phyloP scores from a whole-genome alignment of 768 basidiomycete genomes.

The Artomyces pyxidatus region DNA sequence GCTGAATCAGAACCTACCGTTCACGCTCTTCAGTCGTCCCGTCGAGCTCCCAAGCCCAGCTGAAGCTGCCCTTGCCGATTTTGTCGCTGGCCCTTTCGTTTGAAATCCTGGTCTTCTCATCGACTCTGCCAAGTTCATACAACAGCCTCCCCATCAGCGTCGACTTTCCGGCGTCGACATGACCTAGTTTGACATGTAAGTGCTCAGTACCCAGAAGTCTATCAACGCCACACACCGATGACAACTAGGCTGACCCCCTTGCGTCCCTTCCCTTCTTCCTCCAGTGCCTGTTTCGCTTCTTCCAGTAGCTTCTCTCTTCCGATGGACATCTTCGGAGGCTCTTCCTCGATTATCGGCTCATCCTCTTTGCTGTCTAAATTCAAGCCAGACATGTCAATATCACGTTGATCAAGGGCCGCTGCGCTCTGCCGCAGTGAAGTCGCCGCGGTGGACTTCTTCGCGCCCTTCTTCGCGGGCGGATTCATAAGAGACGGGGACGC shows the following conservation, averaged over 20 bases:
- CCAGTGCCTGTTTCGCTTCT: constrained; percentile 55
- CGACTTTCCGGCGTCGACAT: constrained; percentile 98
- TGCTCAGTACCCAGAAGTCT: not conserved
- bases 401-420: constrained; percentile 45
- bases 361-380: constrained; percentile 50
- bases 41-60: constrained; percentile 97
- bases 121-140: constrained; percentile 84
- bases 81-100: constrained; percentile 89
- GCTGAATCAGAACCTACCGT: constrained; percentile 53
- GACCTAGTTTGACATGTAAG: constrained; percentile 44
- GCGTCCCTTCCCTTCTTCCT: constrained; percentile 43
- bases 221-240: constrained; percentile 52
- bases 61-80: constrained; percentile 90
- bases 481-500: constrained; percentile 8
- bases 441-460: constrained; percentile 32
- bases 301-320: constrained; percentile 78
- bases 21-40: constrained; percentile 89
- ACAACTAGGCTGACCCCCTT: constrained; percentile 82
- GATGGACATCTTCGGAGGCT: constrained; percentile 55
- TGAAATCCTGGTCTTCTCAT: constrained; percentile 73
- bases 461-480: constrained; percentile 24
- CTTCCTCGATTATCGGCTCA: constrained; percentile 32
- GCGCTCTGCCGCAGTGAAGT: constrained; percentile 29
- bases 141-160: constrained; percentile 93
- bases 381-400: constrained; percentile 67